Evolutionary conservation across 441 rosid species (phyloP), one percentile per base, ranked within the genome.

Genomic region (Erodium moschatum): DNA sequence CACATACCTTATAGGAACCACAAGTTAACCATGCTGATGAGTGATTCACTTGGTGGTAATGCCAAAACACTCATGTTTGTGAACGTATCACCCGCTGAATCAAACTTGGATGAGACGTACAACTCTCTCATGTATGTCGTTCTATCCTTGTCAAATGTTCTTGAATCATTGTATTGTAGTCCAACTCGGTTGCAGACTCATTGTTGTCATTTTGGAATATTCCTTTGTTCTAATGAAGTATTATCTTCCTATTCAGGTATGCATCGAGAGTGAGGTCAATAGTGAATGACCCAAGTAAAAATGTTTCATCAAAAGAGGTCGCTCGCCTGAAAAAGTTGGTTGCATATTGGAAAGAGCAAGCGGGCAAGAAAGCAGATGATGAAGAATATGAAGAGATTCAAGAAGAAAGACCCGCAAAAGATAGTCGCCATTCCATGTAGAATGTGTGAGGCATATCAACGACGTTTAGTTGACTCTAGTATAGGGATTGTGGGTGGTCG

Each of bases 21-120:
- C 86, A 94, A 94, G 74, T 65, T 94, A 71, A 94, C 97, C 0
- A 88, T 94, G 99, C 72, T 94, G 75, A 91, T 94, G 97, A 91
- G 97, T 33, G 99, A 94, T 81, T 94, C 97, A 29, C 87, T 94
- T 2, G 99, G 99, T 20, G 99, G 99, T 64, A 94, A 94, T 81
- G 99, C 99, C 0, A 94, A 94, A 78, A 94, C 97, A 0, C 90
- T 91, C 33, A 94, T 91, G 99, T 91, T 94, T 44, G 99, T 94
- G 20, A 94, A 89, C 31, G 91, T 88, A 5, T 91, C 97, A 52
- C 97, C 97, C 13, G 90, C 90, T 0, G 97, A 91, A 77, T 86
- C 97, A 64, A 91, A 88, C 77, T 75, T 94, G 84, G 99, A 94
- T 0, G 99, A 91, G 81, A 85, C 97, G 2, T 84, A 87, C 87